Base-by-base conservation (phyloP, 129 eudicot genomes). In the Sambucus nigra region DNA sequence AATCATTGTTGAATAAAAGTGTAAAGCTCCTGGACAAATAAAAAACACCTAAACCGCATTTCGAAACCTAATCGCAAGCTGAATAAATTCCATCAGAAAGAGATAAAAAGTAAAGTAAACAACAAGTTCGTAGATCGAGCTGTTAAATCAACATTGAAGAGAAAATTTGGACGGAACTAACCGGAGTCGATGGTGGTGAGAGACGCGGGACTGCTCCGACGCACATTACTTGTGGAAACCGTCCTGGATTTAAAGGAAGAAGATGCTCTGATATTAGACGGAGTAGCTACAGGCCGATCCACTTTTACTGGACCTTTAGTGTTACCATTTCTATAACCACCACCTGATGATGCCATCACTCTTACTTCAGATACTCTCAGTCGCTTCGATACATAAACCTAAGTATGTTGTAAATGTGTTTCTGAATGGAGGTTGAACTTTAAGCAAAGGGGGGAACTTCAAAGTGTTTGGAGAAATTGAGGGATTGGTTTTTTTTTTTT, bases 201-300 rank as follows among this genome's bases (percentile, higher is more conserved):
- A 35, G 71, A 53, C 25, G 64, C 55, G 40, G 86, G 53, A 49
- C 66, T 67, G 50, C 93, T 73, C 17, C 95, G 97, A 47, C 97
- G 97, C 13, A 67, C 81, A 53, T 67, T 78, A 17, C 23, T 27
- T 16, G 46, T 13, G 10, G 52, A 17, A 51, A 75, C 60, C 42
- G 18, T 60, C 70, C 60, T 73, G 22, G 94, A 78, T 72, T 89
- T 84, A 25, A 79, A 81, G 4, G 94, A 87, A 54, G 74, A 57
- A 25, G 92, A 66, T 10, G 84, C 59, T 47, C 94, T 73, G 11
- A 78, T 74, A 56, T 67, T 76, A 9, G 81, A 52, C 0, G 78
- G 53, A 68, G 64, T 25, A 42, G 72, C 39, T 5, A 28, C 42
- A 38, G 32, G 59, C 26, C 80, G 77, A 47, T 74, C 81, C 35